These are phyloP conservation scores for Hortiboletus flavorubellus DNA, from an alignment of 768 basidiomycete species.

Conservation along the genomic window DNA sequence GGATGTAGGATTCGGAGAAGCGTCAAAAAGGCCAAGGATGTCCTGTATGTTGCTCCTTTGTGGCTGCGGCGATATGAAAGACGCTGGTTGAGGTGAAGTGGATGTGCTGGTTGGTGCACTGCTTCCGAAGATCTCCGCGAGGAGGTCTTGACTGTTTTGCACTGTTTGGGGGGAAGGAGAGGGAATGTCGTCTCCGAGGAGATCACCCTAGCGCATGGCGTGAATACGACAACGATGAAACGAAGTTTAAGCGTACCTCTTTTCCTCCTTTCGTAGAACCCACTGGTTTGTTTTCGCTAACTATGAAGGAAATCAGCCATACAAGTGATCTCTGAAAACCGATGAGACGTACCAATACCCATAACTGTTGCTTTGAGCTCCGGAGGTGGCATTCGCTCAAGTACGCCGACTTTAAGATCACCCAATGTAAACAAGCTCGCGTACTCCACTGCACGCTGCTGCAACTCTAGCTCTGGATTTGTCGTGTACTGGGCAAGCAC, in stretches of 20 bases:
- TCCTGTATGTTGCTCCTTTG: slow-evolving; percentile 73
- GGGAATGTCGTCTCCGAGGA: slow-evolving; percentile 74
- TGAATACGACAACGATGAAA: background rate
- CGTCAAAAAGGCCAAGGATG: slow-evolving; percentile 85
- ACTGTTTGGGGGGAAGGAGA: slow-evolving; percentile 40
- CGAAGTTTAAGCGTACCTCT: slow-evolving; percentile 47
- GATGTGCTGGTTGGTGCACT: slow-evolving; percentile 30
- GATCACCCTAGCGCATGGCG: slow-evolving; percentile 48
- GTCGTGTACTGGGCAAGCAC: slow-evolving; percentile 80
- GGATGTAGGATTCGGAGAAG: slow-evolving; percentile 37
- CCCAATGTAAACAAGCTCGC: slow-evolving; percentile 77
- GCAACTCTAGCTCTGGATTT: slow-evolving; percentile 89
- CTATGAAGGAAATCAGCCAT: slow-evolving; percentile 37
- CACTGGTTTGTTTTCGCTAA: slow-evolving; percentile 95
- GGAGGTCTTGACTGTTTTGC: slow-evolving; percentile 77
- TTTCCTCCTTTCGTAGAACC: slow-evolving; percentile 80
- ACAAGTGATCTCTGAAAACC: background rate
- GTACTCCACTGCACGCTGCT: slow-evolving; percentile 96
- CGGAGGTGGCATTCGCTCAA: slow-evolving; percentile 99
- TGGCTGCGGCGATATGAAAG: slow-evolving; percentile 42
- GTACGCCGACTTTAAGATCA: slow-evolving; percentile 75
- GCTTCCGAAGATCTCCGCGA: slow-evolving; percentile 89
- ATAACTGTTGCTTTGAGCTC: slow-evolving; percentile 97
- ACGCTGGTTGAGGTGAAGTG: slow-evolving; percentile 31
- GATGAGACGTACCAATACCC: slow-evolving; percentile 66